These are phyloP conservation scores for Datura wrightii DNA, from an alignment of 257 asterid genomes.

Conservation along the genomic window DNA sequence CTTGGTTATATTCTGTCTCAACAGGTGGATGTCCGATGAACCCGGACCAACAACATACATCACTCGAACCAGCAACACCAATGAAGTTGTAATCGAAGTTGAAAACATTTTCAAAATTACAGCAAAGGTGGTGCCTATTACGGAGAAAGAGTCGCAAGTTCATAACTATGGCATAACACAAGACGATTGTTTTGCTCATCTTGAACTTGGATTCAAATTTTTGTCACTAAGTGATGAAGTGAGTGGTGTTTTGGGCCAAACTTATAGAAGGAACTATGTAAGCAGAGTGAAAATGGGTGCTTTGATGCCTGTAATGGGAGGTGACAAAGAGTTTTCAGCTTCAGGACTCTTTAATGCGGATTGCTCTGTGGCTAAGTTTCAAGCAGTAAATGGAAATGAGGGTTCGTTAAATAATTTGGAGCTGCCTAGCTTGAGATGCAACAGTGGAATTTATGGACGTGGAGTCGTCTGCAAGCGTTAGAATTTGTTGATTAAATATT, in stretches of 20 bases:
- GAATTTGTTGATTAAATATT: background rate
- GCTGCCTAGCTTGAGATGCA: slow-evolving; percentile 53
- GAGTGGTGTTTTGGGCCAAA: slow-evolving; percentile 70
- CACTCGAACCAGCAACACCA: slow-evolving; percentile 45
- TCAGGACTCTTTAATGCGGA: slow-evolving; percentile 52
- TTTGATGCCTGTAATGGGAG: slow-evolving; percentile 71
- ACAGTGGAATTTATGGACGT: slow-evolving; percentile 48
- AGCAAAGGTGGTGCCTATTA: slow-evolving; percentile 61
- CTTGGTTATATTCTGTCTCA: background rate
- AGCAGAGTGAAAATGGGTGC: slow-evolving; percentile 56
- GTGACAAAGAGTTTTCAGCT: slow-evolving; percentile 47
- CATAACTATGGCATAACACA: slow-evolving; percentile 59
- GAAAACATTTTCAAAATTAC: slow-evolving; percentile 47
- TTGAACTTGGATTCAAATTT: slow-evolving; percentile 68
- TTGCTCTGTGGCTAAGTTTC: slow-evolving; percentile 53
- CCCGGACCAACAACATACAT: slow-evolving; percentile 33
- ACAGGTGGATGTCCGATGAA: slow-evolving; percentile 44
- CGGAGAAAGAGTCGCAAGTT: slow-evolving; percentile 46
- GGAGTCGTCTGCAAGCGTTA: slow-evolving; percentile 61
- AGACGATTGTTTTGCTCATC: slow-evolving; percentile 67
- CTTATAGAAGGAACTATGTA: slow-evolving; percentile 60
- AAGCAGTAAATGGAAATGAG: slow-evolving; percentile 23
- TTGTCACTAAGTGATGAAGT: slow-evolving; percentile 40
- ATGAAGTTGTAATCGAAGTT: slow-evolving; percentile 47
- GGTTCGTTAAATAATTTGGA: slow-evolving; percentile 33